These are phyloP conservation scores for Vitis labrusca DNA, from an alignment of 164 flowering plant genomes.

Conservation along the genomic window DNA sequence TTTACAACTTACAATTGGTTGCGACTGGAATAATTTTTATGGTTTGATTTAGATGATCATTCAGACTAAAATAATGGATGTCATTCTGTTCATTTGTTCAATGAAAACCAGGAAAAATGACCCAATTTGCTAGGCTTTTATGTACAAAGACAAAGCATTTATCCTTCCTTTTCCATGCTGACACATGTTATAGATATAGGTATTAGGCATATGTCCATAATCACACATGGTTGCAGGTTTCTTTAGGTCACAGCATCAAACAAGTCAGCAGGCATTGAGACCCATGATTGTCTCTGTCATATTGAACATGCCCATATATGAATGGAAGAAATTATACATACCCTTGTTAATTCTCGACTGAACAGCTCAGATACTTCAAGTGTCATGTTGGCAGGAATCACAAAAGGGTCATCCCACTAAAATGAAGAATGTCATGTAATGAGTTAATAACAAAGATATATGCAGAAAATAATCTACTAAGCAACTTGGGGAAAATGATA, in stretches of 20 bases:
- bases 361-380: conserved; percentile 91
- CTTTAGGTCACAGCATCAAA: too few species aligned
- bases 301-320: neutral
- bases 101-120: neutral
- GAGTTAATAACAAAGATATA: neutral
- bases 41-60: neutral
- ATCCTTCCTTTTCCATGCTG: too few species aligned
- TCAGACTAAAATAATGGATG: neutral
- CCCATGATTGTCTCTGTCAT: too few species aligned
- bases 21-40: neutral
- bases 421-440: conserved; percentile 4
- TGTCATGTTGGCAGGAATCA: conserved; percentile 80
- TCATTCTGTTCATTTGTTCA: neutral
- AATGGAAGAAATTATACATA: conserved; percentile 31
- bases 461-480: neutral
- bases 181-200: too few species aligned
- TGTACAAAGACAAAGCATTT: neutral
- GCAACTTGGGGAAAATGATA: neutral
- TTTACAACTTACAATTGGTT: neutral
- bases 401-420: conserved; percentile 94
- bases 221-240: too few species aligned
- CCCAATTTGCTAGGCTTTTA: neutral
- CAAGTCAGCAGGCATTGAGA: too few species aligned
- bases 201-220: too few species aligned
- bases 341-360: conserved; percentile 87